Percentiles rank a stretch among this genome's conserved stretches.
These are phyloP conservation scores for Waltergamsia citrina DNA, from an alignment of 2,329 filamentous ascomycete genomes.

Conservation along the genomic window DNA sequence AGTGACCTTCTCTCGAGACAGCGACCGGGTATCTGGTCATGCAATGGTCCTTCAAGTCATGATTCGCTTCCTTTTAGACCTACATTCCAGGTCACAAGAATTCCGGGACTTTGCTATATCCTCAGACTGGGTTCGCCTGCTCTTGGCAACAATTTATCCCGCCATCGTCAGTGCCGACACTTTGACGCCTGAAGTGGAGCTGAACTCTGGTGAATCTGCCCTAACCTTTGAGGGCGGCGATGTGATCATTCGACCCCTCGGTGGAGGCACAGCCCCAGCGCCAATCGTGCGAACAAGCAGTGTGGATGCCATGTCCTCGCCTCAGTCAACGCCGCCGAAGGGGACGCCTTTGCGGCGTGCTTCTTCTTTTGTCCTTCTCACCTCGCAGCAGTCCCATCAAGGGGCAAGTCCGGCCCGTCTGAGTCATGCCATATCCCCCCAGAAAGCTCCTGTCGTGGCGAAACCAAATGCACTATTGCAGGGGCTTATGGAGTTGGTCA, in stretches of 20 bases:
- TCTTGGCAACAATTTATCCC: slow-evolving; percentile 77
- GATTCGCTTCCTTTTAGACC: slow-evolving; percentile 67
- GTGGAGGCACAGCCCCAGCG: slow-evolving; percentile 36
- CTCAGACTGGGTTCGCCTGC: slow-evolving; percentile 72
- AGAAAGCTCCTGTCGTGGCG: slow-evolving; percentile 21
- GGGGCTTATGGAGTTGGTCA: slow-evolving; percentile 65
- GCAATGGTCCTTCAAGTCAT: slow-evolving; percentile 64
- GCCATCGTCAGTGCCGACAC: slow-evolving; percentile 79
- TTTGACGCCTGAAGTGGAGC: slow-evolving; percentile 73
- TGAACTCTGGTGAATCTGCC: slow-evolving; percentile 73
- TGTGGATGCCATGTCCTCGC: slow-evolving; percentile 38
- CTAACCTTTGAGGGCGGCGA: slow-evolving; percentile 81
- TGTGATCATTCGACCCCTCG: slow-evolving; percentile 71
- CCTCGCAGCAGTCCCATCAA: slow-evolving; percentile 53
- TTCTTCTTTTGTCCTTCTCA: slow-evolving; percentile 87
- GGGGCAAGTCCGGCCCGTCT: slow-evolving; percentile 52
- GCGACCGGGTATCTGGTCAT: slow-evolving; percentile 39
- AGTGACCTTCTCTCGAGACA: slow-evolving; percentile 23
- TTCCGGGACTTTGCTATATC: slow-evolving; percentile 77
- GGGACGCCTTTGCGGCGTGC: slow-evolving; percentile 64
- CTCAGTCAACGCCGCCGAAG: slow-evolving; percentile 32
- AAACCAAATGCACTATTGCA: slow-evolving; percentile 55
- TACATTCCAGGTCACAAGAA: slow-evolving; percentile 64
- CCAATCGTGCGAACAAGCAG: slow-evolving; percentile 66
- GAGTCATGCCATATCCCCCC: slow-evolving; percentile 24